phyloP scores from a whole-genome alignment of 495 filamentous ascomycete genomes.

The Penicillium paxilli region DNA sequence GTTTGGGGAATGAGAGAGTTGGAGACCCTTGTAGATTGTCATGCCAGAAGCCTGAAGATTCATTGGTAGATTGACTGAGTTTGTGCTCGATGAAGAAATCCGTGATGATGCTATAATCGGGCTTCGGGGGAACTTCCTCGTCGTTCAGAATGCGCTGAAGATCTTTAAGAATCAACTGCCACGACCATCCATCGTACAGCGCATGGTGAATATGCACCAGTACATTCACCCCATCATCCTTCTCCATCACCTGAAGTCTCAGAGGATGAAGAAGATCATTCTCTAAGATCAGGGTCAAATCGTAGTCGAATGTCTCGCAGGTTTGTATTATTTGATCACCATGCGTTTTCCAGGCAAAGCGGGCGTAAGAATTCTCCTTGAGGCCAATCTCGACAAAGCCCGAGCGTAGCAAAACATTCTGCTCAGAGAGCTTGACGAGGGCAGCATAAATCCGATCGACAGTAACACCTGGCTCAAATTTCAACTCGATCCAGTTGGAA shows the following conservation, averaged over 20 bases:
- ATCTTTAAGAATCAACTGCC: slow-evolving; percentile 69
- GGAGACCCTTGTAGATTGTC: slow-evolving; percentile 46
- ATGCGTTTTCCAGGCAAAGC: slow-evolving; percentile 60
- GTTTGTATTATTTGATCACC: slow-evolving; percentile 40
- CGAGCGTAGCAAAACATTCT: slow-evolving; percentile 67
- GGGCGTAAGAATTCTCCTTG: slow-evolving; percentile 51
- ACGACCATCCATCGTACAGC: slow-evolving; percentile 83
- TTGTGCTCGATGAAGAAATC: slow-evolving; percentile 37
- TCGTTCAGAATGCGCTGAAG: slow-evolving; percentile 43
- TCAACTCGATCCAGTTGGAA: slow-evolving; percentile 71
- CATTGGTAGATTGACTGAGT: slow-evolving; percentile 34
- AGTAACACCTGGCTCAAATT: slow-evolving; percentile 35
- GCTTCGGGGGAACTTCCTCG: slow-evolving; percentile 9
- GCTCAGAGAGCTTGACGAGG: slow-evolving; percentile 46
- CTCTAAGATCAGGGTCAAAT: slow-evolving; percentile 23
- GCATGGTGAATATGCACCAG: slow-evolving; percentile 66
- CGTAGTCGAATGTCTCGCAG: slow-evolving; percentile 29
- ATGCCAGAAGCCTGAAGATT: slow-evolving; percentile 66
- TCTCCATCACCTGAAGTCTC: slow-evolving; percentile 47
- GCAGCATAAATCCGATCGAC: slow-evolving; percentile 37
- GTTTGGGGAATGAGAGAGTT: slow-evolving; percentile 29
- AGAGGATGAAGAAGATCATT: slow-evolving; percentile 58
- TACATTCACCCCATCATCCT: slow-evolving; percentile 30
- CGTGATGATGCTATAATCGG: slow-evolving; percentile 30
- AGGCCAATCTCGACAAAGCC: slow-evolving; percentile 59